These are phyloP conservation scores for Mycosphaerella arachidis DNA, from an alignment of 2,329 filamentous ascomycete species.

Conservation along the genomic window DNA sequence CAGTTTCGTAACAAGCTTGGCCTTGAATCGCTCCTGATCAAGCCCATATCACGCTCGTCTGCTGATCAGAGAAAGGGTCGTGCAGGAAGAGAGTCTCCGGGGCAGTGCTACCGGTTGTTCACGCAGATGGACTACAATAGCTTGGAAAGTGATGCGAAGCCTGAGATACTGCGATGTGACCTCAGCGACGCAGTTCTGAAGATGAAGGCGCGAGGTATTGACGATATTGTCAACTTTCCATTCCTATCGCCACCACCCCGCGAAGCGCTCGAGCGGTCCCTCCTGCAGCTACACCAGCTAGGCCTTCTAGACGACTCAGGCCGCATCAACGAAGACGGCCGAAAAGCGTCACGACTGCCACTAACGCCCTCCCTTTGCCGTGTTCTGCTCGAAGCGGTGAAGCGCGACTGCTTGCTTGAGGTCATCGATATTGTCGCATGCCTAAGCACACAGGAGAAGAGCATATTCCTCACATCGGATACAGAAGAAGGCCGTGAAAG, in stretches of 20 bases:
- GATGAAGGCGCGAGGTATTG: constrained; percentile 86
- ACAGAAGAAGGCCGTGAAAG: constrained; percentile 58
- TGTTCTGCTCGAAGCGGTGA: constrained; percentile 74
- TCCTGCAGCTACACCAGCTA: constrained; percentile 74
- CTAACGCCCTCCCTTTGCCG: constrained; percentile 75
- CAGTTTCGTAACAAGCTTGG: constrained; percentile 80
- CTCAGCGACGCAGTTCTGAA: constrained; percentile 79
- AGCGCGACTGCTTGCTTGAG: constrained; percentile 70
- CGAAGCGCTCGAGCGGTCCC: constrained; percentile 74
- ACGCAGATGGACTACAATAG: constrained; percentile 70
- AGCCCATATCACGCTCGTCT: constrained; percentile 87
- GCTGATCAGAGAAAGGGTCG: constrained; percentile 88
- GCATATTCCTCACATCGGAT: constrained; percentile 56
- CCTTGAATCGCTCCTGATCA: constrained; percentile 84
- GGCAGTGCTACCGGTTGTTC: constrained; percentile 86
- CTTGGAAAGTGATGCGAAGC: constrained; percentile 69
- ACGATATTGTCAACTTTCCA: constrained; percentile 76
- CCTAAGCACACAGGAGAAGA: constrained; percentile 54
- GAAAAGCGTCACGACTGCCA: constrained; percentile 76
- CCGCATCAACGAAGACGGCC: constrained; percentile 67
- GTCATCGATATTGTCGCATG: constrained; percentile 77
- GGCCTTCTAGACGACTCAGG: constrained; percentile 70
- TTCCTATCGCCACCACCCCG: constrained; percentile 76
- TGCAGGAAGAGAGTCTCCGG: constrained; percentile 85
- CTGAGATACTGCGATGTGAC: constrained; percentile 88